These are phyloP conservation scores for Fomitopsis schrenkii DNA, from an alignment of 1,284 basidiomycete species.

Conservation along the genomic window DNA sequence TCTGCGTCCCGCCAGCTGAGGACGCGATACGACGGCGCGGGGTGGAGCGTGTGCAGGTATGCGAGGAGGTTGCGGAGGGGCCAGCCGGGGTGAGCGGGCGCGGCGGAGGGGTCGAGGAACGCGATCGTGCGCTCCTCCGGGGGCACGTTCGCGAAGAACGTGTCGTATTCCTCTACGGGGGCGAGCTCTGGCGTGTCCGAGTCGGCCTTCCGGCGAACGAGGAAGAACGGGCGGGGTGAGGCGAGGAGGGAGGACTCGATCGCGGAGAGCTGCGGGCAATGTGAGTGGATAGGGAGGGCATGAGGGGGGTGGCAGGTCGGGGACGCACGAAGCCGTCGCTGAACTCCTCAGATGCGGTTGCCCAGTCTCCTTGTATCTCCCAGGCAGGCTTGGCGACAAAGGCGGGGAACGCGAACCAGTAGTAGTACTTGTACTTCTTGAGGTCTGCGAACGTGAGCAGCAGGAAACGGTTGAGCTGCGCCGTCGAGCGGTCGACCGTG, in stretches of 20 bases:
- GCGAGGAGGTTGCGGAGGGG: constrained; percentile 89
- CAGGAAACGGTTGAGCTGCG: constrained; percentile 73
- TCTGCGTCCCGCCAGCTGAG: constrained; percentile 75
- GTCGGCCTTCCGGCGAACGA: constrained; percentile 38
- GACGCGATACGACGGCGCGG: constrained; percentile 51
- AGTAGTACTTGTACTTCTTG: constrained; percentile 97
- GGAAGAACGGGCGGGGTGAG: constrained; percentile 52
- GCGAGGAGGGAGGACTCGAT: constrained; percentile 46
- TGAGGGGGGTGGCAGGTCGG: too few relatives aligned
- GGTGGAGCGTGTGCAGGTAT: constrained; percentile 63
- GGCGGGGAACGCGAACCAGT: constrained; percentile 98
- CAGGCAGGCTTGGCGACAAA: constrained; percentile 85
- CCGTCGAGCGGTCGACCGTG: constrained; percentile 42
- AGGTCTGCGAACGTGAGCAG: constrained; percentile 94
- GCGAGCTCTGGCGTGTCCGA: constrained; percentile 36
- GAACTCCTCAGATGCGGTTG: constrained; percentile 36
- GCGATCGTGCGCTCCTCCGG: constrained; percentile 56
- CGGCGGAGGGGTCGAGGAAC: constrained; percentile 88
- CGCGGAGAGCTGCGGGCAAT: constrained; percentile 37
- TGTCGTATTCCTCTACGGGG: constrained; percentile 50
- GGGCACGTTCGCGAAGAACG: constrained; percentile 45
- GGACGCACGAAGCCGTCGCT: constrained; percentile 33
- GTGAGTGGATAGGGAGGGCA: not conserved
- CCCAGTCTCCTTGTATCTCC: constrained; percentile 68
- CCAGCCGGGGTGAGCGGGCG: constrained; percentile 84